phyloP scores from a whole-genome alignment of 2,329 filamentous ascomycete genomes.

The Fusarium verrucosum region DNA sequence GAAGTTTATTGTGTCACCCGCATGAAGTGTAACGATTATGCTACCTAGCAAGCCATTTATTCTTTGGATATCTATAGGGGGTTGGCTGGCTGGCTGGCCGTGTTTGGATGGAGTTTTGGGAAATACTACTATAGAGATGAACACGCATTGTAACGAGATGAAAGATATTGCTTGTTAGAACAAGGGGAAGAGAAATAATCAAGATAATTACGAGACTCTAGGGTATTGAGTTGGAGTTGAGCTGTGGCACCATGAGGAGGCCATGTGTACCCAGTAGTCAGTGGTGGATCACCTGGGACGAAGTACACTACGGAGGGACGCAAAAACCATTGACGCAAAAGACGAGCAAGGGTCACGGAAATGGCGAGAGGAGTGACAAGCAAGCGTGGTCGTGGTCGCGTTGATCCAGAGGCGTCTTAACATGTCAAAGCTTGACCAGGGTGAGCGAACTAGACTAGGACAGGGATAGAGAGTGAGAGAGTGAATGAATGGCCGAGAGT shows the following conservation, averaged over 20 bases:
- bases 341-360: slow-evolving; percentile 13
- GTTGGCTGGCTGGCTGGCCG: not conserved
- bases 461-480: slow-evolving; percentile 30
- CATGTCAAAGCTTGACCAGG: slow-evolving; percentile 10
- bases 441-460: too few species aligned
- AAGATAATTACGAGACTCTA: not conserved
- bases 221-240: not conserved
- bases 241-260: not conserved
- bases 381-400: slow-evolving; percentile 11
- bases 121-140: not conserved
- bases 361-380: slow-evolving; percentile 19
- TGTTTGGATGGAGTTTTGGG: not conserved
- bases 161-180: not conserved
- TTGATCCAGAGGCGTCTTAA: slow-evolving; percentile 17
- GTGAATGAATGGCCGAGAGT: not conserved
- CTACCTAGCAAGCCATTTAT: not conserved
- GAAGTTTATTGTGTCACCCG: not conserved
- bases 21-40: not conserved
- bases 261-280: not conserved
- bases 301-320: slow-evolving; percentile 24
- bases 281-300: not conserved
- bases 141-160: not conserved
- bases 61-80: not conserved
- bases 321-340: slow-evolving; percentile 3
- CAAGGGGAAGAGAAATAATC: not conserved